These are phyloP conservation scores for Schizophyllum commune DNA, from an alignment of 1,284 basidiomycete genomes.

Conservation along the genomic window DNA sequence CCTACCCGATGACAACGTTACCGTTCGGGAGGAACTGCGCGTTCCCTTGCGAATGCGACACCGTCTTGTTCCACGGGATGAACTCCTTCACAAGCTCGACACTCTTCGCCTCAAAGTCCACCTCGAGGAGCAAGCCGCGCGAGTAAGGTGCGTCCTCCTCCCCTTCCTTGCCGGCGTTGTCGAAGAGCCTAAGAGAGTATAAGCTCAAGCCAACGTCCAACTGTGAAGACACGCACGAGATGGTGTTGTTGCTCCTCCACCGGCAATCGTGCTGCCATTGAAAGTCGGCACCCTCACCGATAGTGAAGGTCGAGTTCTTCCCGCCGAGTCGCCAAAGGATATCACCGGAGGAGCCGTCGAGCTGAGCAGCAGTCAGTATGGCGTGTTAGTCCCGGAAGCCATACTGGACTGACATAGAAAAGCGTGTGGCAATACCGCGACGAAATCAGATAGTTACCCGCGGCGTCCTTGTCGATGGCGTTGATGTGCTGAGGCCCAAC, in stretches of 20 bases:
- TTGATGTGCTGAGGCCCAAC: neutral
- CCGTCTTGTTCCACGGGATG: constrained; percentile 1
- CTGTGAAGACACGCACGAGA: neutral
- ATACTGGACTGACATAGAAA: constrained; percentile 2
- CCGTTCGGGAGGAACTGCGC: constrained; percentile 5
- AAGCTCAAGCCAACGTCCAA: neutral
- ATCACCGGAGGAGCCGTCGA: constrained; percentile 5
- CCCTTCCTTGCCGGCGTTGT: constrained; percentile 8
- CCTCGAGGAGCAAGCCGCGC: constrained; percentile 3
- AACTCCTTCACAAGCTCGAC: constrained; percentile 4
- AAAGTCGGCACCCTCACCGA: constrained; percentile 7
- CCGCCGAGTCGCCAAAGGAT: constrained; percentile 15
- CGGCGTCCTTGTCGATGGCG: constrained; percentile 8
- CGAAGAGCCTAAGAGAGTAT: constrained; percentile 9
- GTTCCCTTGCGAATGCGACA: constrained; percentile 4
- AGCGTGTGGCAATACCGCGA: constrained; percentile 6
- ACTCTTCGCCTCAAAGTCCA: neutral
- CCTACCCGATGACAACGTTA: constrained; percentile 6
- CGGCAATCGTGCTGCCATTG: constrained; percentile 14
- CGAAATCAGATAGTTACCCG: constrained; percentile 9
- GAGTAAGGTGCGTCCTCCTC: constrained; percentile 2
- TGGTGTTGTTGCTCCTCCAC: constrained; percentile 3
- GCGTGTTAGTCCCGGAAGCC: too few relatives aligned
- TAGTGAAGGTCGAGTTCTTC: constrained; percentile 10
- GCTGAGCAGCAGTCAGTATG: neutral